These are phyloP conservation scores for Diaporthe vaccinii DNA, from an alignment of 2,329 filamentous ascomycete species.

Conservation along the genomic window DNA sequence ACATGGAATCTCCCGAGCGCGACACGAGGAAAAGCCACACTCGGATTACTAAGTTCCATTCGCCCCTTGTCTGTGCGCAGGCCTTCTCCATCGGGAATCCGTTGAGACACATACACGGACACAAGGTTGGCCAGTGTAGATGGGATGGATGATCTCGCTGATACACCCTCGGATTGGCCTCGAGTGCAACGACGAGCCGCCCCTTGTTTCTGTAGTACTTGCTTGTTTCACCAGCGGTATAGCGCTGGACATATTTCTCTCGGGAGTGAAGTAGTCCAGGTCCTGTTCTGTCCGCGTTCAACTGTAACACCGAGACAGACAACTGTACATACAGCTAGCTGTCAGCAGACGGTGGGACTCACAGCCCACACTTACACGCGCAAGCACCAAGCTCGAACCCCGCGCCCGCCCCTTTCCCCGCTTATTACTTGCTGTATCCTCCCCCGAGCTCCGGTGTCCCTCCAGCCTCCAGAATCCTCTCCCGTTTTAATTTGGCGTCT, in stretches of 20 bases:
- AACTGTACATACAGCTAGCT: constrained; percentile 5
- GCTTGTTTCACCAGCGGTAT: constrained; percentile 14
- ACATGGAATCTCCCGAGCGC: constrained; percentile 10
- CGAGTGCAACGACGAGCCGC: neutral
- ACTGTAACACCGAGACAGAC: neutral
- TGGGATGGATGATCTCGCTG: neutral
- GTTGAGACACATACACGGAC: neutral
- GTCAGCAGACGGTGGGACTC: neutral
- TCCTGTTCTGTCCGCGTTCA: neutral
- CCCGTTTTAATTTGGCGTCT: neutral
- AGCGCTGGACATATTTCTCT: neutral
- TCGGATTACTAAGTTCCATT: constrained; percentile 7
- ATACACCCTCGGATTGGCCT: neutral
- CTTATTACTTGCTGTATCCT: constrained; percentile 5
- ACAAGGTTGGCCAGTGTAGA: neutral
- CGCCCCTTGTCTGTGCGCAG: constrained; percentile 6
- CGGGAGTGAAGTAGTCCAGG: neutral
- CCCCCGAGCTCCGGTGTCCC: constrained; percentile 11
- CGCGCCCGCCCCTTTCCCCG: constrained; percentile 26
- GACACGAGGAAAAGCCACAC: too few relatives aligned
- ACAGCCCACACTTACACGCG: constrained; percentile 16
- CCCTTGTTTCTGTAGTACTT: neutral
- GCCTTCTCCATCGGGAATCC: neutral
- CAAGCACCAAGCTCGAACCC: constrained; percentile 20
- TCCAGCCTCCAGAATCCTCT: constrained; percentile 7